Conservation (phyloP, 768 basidiomycete species). For the Leccinum pellstonianum region DNA sequence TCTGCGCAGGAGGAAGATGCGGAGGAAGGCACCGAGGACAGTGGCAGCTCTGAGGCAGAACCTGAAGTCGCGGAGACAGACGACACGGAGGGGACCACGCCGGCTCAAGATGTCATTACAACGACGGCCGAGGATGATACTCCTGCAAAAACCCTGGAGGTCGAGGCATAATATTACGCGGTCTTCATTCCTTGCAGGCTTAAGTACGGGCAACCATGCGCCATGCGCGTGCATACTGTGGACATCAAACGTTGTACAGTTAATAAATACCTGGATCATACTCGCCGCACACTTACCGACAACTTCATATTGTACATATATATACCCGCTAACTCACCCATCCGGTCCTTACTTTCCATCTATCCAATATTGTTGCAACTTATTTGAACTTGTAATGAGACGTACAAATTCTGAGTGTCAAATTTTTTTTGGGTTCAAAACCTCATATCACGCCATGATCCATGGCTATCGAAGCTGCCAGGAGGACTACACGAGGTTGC, state of each 20-base stretch:
- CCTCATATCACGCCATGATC: background rate
- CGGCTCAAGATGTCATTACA: conserved; percentile 3
- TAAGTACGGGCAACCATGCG: conserved; percentile 26
- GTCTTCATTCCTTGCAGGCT: conserved; percentile 7
- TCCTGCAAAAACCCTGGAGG: conserved; percentile 18
- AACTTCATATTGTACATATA: conserved; percentile 14
- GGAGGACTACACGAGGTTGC: conserved; percentile 27
- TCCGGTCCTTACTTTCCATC: conserved; percentile 7
- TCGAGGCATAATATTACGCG: conserved; percentile 16
- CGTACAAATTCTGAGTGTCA: background rate
- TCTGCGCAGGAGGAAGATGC: conserved; percentile 12
- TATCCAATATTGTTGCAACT: background rate
- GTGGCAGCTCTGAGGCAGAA: conserved; percentile 1
- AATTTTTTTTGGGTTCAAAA: background rate
- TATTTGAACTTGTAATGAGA: background rate
- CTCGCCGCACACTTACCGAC: conserved; percentile 10
- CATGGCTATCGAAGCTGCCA: conserved; percentile 9
- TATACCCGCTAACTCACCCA: conserved; percentile 18
- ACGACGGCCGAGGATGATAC: conserved; percentile 9
- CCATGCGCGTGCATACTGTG: conserved; percentile 1
- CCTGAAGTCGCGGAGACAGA: conserved; percentile 1
- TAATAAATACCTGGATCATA: conserved; percentile 4
- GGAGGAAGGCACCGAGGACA: conserved; percentile 8
- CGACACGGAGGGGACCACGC: conserved; percentile 6
- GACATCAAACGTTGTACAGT: conserved; percentile 5